Percentiles rank a stretch among this genome's conserved stretches.
phyloP scores from a whole-genome alignment of 2,329 filamentous ascomycete species.

The Sodiomyces alkalinus region DNA sequence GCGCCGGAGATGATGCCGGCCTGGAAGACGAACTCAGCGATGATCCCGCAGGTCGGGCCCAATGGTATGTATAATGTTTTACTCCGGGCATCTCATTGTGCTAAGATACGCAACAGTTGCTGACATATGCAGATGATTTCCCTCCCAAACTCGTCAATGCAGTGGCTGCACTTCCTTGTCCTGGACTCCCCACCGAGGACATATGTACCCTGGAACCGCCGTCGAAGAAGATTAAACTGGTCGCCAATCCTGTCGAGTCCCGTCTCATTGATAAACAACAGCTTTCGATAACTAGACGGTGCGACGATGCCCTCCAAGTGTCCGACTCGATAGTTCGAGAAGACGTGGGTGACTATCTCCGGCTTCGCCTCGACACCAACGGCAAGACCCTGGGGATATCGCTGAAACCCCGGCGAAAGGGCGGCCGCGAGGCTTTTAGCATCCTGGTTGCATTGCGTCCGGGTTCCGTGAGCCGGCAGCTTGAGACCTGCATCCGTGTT shows the following conservation, averaged over 20 bases:
- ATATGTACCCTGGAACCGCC: background rate
- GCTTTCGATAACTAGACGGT: background rate
- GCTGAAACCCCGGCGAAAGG: too few relatives aligned
- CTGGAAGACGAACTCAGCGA: background rate
- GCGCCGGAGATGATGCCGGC: too few relatives aligned
- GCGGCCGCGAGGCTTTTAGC: background rate
- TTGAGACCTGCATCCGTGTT: background rate
- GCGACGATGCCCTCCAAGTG: background rate
- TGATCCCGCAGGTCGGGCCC: background rate
- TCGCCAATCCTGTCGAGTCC: background rate
- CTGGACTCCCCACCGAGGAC: too few relatives aligned
- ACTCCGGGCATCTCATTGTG: too few relatives aligned
- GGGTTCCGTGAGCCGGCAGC: background rate
- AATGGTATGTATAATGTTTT: background rate
- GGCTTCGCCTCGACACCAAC: too few relatives aligned
- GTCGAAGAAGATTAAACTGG: constrained; percentile 1
- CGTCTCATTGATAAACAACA: background rate
- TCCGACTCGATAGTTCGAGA: background rate
- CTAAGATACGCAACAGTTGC: too few relatives aligned
- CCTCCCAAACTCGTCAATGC: constrained; percentile 10
- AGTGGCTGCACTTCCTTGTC: constrained; percentile 11
- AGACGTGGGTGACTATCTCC: background rate
- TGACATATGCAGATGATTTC: constrained; percentile 13
- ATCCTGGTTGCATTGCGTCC: background rate
- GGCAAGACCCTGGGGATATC: too few relatives aligned